Evolutionary conservation across 192 early-diverging fungal genomes (phyloP).

Genomic region (Gaertneriomyces sp.): DNA sequence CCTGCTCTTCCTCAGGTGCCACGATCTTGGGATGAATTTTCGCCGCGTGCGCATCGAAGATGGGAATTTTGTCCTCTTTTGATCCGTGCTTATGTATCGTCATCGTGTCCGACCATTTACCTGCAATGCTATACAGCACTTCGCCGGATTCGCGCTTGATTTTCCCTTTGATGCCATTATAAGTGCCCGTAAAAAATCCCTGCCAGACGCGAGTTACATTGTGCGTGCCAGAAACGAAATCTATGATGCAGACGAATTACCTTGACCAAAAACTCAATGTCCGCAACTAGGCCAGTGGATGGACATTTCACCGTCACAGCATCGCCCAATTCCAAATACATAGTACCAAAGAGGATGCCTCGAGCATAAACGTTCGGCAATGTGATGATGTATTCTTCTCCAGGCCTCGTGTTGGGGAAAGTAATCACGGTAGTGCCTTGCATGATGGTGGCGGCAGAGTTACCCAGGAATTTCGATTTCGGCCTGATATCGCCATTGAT

Average conservation of each 20-base stretch:
- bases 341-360: slow-evolving; percentile 88
- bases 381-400: slow-evolving; percentile 76
- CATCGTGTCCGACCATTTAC: slow-evolving; percentile 81
- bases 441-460: slow-evolving; percentile 87
- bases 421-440: slow-evolving; percentile 63
- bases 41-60: slow-evolving; percentile 72
- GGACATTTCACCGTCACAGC: slow-evolving; percentile 66
- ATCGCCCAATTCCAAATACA: slow-evolving; percentile 92
- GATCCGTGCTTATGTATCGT: slow-evolving; percentile 28
- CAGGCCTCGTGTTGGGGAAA: slow-evolving; percentile 54
- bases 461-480: slow-evolving; percentile 83
- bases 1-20: slow-evolving; percentile 64
- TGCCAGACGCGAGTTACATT: slow-evolving; percentile 20
- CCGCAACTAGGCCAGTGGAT: slow-evolving; percentile 71
- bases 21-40: slow-evolving; percentile 71
- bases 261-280: slow-evolving; percentile 89
- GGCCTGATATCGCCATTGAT: slow-evolving; percentile 81
- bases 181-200: slow-evolving; percentile 72
- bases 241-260: slow-evolving; percentile 45
- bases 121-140: slow-evolving; percentile 74
- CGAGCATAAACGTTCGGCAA: slow-evolving; percentile 93
- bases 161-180: slow-evolving; percentile 78
- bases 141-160: slow-evolving; percentile 74
- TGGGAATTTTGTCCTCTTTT: slow-evolving; percentile 34
- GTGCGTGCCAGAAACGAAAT: not conserved